Percentiles rank a stretch among this genome's conserved stretches.
Evolutionary conservation across 2,329 filamentous ascomycete genomes (phyloP).

Genomic region (Ceratocystis huliohia): DNA sequence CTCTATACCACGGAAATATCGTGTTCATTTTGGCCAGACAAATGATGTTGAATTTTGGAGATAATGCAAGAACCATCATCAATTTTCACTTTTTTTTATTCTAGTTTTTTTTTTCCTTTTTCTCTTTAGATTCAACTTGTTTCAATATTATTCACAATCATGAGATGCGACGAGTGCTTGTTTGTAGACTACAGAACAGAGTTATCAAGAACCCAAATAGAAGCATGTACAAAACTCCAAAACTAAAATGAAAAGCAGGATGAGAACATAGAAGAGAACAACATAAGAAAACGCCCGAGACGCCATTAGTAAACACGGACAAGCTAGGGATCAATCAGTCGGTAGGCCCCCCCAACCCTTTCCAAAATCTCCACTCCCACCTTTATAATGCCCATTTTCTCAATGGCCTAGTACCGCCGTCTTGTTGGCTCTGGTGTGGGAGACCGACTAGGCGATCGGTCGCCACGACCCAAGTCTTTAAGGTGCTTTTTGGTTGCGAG

Average conservation of each 20-base stretch:
- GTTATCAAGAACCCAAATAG: not conserved
- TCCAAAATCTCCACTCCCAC: too few relatives aligned
- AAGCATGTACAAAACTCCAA: slow-evolving; percentile 1
- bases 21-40: not conserved
- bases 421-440: slow-evolving; percentile 75
- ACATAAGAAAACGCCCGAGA: slow-evolving; percentile 4
- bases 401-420: slow-evolving; percentile 46
- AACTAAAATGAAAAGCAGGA: not conserved
- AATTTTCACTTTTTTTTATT: slow-evolving; percentile 27
- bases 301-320: not conserved
- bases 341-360: not conserved
- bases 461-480: slow-evolving; percentile 68
- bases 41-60: not conserved
- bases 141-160: slow-evolving; percentile 12
- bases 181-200: not conserved
- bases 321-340: not conserved
- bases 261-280: not conserved
- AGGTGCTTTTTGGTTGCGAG: slow-evolving; percentile 95
- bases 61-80: slow-evolving; percentile 24
- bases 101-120: slow-evolving; percentile 19
- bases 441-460: slow-evolving; percentile 66
- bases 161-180: not conserved
- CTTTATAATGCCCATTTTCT: not conserved
- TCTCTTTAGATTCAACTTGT: not conserved
- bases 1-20: slow-evolving; percentile 5